These are phyloP conservation scores for Magnusiomyces fungicola DNA, from an alignment of 1,139 yeast species.

Conservation along the genomic window DNA sequence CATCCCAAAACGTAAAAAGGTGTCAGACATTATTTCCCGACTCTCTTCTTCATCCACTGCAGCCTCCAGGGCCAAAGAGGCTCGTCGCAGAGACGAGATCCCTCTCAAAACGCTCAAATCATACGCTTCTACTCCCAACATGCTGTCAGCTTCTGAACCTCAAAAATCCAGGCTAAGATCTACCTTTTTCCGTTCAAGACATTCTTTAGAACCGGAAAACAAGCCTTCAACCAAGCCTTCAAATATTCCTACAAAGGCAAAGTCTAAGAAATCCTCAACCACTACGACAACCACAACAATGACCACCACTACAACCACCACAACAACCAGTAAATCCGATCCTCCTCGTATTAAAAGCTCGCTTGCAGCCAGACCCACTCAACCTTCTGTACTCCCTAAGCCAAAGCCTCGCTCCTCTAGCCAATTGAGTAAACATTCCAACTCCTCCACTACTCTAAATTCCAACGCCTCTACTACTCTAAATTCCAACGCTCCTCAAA, in stretches of 20 bases:
- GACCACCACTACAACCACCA: neutral
- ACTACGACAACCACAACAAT: no score
- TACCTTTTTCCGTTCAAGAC: no score
- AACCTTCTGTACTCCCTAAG: neutral
- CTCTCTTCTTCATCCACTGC: conserved; percentile 27
- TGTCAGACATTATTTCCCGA: conserved; percentile 26
- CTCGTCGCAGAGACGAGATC: no score
- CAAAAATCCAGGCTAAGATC: no score
- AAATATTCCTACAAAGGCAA: no score
- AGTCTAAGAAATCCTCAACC: no score
- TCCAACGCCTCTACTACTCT: no score
- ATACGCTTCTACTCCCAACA: no score
- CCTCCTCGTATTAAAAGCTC: neutral
- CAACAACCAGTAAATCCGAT: neutral
- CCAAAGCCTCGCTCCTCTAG: neutral
- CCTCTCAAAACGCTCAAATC: no score
- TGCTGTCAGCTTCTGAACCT: no score
- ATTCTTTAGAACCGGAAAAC: conserved; percentile 8
- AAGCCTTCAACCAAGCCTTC: neutral
- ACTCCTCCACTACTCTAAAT: neutral
- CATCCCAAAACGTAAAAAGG: conserved; percentile 13
- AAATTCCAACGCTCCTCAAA: no score
- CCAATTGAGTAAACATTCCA: neutral
- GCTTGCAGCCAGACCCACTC: neutral
- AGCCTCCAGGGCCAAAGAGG: conserved; percentile 27